Evolutionary conservation across 2,329 filamentous ascomycete species (phyloP).

Genomic region (Beauveria scarabaeidicola): DNA sequence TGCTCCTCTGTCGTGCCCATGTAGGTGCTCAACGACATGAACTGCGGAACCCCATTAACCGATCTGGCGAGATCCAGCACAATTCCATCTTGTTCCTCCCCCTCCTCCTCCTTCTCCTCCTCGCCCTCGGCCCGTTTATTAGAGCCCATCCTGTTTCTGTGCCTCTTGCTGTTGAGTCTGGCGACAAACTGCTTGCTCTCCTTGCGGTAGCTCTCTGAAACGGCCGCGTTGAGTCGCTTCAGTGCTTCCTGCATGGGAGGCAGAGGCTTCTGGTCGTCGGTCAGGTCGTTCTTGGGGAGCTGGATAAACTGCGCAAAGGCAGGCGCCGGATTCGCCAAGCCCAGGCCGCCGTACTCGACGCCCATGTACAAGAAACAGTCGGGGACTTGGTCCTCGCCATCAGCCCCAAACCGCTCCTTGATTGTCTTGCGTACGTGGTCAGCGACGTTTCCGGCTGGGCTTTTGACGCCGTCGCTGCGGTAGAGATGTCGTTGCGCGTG

Average conservation of each 20-base stretch:
- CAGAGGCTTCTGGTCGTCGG: not conserved
- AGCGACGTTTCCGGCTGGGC: slow-evolving; percentile 36
- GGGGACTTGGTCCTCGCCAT: slow-evolving; percentile 24
- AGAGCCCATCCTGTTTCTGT: not conserved
- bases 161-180: not conserved
- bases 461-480: not conserved
- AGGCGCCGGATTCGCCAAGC: slow-evolving; percentile 26
- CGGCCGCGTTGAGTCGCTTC: not conserved
- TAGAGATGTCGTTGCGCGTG: slow-evolving; percentile 6
- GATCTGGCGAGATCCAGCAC: not conserved
- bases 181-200: not conserved
- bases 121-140: not conserved
- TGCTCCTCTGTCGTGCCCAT: slow-evolving; percentile 2
- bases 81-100: not conserved
- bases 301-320: slow-evolving; percentile 6
- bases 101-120: not conserved
- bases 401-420: slow-evolving; percentile 35
- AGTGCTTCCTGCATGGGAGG: not conserved
- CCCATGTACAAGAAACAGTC: slow-evolving; percentile 34
- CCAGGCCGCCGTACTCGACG: slow-evolving; percentile 30
- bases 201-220: slow-evolving; percentile 2
- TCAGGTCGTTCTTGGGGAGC: not conserved
- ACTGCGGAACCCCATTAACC: not conserved
- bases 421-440: slow-evolving; percentile 39
- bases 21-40: slow-evolving; percentile 8